phyloP scores from a whole-genome alignment of 371 early-diverging fungal genomes.

The Lichtheimia ornata region DNA sequence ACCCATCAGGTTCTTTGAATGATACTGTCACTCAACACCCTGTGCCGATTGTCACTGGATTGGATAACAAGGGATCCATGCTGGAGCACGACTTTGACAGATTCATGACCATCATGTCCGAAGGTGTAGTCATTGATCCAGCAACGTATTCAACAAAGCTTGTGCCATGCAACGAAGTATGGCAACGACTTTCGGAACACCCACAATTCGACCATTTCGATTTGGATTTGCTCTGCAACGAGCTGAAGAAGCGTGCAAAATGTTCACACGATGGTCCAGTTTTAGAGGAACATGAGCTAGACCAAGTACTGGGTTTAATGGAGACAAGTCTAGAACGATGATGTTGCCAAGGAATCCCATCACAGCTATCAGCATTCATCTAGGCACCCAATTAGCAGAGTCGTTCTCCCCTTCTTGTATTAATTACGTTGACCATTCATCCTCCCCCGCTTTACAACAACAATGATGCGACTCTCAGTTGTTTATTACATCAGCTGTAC shows the following conservation, averaged over 20 bases:
- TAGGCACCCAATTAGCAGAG: background rate
- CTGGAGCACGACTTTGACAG: constrained; percentile 11
- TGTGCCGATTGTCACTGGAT: constrained; percentile 43
- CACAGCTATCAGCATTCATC: background rate
- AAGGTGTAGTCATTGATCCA: constrained; percentile 13
- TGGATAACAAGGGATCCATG: background rate
- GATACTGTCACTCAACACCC: constrained; percentile 33
- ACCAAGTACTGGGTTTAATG: constrained; percentile 23
- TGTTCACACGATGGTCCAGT: constrained; percentile 58
- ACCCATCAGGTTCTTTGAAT: constrained; percentile 37
- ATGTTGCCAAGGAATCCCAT: background rate
- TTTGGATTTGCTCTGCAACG: constrained; percentile 57
- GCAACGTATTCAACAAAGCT: constrained; percentile 8
- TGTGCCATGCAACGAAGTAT: constrained; percentile 30
- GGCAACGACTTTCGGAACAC: constrained; percentile 52
- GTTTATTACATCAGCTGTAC: too few species aligned
- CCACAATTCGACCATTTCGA: constrained; percentile 57
- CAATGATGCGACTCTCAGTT: too few species aligned
- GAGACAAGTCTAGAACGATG: constrained; percentile 14
- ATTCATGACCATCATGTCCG: constrained; percentile 11
- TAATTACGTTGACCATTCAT: background rate
- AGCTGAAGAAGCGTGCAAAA: constrained; percentile 62
- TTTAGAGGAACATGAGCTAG: constrained; percentile 41
- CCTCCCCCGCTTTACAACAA: background rate
- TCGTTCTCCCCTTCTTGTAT: background rate